Evolutionary conservation across 2,329 filamentous ascomycete species (phyloP).

Genomic region (Cladorrhinum sp.): DNA sequence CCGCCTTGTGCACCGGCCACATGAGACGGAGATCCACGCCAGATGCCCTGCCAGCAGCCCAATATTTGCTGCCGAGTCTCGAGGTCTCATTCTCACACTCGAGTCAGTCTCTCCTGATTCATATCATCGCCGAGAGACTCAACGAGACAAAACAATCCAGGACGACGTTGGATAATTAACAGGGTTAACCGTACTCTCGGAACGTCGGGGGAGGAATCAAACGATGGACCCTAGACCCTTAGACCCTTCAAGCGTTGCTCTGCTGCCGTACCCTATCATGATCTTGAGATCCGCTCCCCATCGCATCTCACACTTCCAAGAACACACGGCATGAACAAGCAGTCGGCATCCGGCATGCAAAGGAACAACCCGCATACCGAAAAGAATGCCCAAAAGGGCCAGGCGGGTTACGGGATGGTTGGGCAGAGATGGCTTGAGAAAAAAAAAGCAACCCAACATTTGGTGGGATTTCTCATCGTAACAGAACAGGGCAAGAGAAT

Average conservation of each 20-base stretch:
- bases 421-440: slow-evolving; percentile 13
- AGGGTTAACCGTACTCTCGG: background rate
- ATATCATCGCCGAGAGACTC: background rate
- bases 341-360: slow-evolving; percentile 5
- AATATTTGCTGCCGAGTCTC: background rate
- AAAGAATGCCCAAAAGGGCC: background rate
- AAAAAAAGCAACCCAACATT: slow-evolving; percentile 16
- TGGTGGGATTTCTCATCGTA: slow-evolving; percentile 4
- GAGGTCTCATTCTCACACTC: background rate
- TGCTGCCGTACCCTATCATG: slow-evolving; percentile 4
- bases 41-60: background rate
- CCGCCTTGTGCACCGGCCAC: slow-evolving; percentile 11
- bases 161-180: background rate
- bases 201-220: background rate
- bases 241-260: slow-evolving; percentile 10
- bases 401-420: slow-evolving; percentile 11
- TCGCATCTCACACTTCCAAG: background rate
- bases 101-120: slow-evolving; percentile 10
- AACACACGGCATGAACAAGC: slow-evolving; percentile 11
- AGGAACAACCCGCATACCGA: slow-evolving; percentile 11
- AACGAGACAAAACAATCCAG: background rate
- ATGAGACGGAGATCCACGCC: background rate
- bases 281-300: slow-evolving; percentile 6
- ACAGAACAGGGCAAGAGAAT: slow-evolving; percentile 6
- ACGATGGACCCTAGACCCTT: background rate